These are phyloP conservation scores for Ascochyta koolunga DNA, from an alignment of 2,329 filamentous ascomycete species.

Conservation along the genomic window DNA sequence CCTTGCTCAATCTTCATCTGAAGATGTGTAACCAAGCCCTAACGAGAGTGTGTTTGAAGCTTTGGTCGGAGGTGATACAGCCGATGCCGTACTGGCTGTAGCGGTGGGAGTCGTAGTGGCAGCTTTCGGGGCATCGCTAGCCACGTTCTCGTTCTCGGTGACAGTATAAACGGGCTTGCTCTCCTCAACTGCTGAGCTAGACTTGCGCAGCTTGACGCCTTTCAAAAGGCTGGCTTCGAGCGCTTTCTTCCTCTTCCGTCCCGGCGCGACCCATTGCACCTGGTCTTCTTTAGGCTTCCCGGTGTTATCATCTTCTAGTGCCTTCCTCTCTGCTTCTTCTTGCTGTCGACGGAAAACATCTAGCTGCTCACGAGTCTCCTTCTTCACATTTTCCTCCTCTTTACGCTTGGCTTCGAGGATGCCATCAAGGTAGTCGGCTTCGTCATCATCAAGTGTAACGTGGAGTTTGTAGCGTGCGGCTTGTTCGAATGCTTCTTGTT, in stretches of 20 bases:
- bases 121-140: background rate
- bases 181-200: conserved; percentile 32
- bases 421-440: conserved; percentile 73
- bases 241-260: conserved; percentile 60
- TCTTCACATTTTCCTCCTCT: conserved; percentile 62
- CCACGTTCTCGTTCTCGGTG: background rate
- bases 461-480: conserved; percentile 73
- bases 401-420: conserved; percentile 63
- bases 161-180: conserved; percentile 3
- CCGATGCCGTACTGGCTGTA: conserved; percentile 4
- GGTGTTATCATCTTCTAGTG: conserved; percentile 48
- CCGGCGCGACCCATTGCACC: conserved; percentile 57
- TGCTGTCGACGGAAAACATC: conserved; percentile 65
- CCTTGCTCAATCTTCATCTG: conserved; percentile 46
- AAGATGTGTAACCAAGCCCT: conserved; percentile 52
- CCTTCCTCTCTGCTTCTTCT: conserved; percentile 62
- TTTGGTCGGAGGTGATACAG: conserved; percentile 23
- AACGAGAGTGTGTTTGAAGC: conserved; percentile 33
- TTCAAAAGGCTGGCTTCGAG: conserved; percentile 45
- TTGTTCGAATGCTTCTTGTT: conserved; percentile 89
- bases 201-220: conserved; percentile 54
- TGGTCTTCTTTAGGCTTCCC: conserved; percentile 48
- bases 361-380: conserved; percentile 64
- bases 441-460: conserved; percentile 79
- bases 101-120: background rate